A percentile compares a stretch with the other conserved stretches of the same genome.
Evolutionary conservation across 306 rosid species (phyloP).

Genomic region (Pyrus pyrifolia): DNA sequence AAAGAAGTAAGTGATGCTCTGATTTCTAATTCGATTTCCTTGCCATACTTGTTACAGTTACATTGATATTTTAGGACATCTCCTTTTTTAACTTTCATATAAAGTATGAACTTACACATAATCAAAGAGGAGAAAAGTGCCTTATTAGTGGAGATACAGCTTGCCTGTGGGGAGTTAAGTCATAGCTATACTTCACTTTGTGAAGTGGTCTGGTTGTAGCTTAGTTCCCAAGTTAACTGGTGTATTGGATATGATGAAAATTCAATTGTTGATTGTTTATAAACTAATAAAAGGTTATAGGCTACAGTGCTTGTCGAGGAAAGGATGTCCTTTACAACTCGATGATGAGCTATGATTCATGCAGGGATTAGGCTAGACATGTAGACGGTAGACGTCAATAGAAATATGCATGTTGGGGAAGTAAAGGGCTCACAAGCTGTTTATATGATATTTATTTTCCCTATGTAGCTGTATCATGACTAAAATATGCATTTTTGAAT

Average conservation of each 20-base stretch:
- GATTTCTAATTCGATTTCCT: background rate
- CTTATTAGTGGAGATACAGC: background rate
- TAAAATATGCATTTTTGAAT: background rate
- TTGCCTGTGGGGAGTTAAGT: background rate
- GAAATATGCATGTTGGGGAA: background rate
- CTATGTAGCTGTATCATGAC: background rate
- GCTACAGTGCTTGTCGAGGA: background rate
- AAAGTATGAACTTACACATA: background rate
- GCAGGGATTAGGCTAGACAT: background rate
- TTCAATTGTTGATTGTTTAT: background rate
- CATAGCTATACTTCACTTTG: background rate
- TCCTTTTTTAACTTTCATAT: background rate
- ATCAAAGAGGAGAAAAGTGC: background rate
- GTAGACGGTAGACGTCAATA: background rate
- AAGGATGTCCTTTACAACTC: background rate
- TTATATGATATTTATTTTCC: background rate
- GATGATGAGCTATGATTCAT: background rate
- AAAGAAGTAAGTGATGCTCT: constrained; percentile 54
- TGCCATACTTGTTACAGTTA: background rate
- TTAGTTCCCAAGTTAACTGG: background rate
- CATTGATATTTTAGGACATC: background rate
- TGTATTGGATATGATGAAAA: background rate
- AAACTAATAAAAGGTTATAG: background rate
- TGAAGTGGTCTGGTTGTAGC: background rate
- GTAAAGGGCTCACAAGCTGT: background rate